These are phyloP conservation scores for Polyplosphaeria fusca DNA, from an alignment of 495 filamentous ascomycete genomes.

Conservation along the genomic window DNA sequence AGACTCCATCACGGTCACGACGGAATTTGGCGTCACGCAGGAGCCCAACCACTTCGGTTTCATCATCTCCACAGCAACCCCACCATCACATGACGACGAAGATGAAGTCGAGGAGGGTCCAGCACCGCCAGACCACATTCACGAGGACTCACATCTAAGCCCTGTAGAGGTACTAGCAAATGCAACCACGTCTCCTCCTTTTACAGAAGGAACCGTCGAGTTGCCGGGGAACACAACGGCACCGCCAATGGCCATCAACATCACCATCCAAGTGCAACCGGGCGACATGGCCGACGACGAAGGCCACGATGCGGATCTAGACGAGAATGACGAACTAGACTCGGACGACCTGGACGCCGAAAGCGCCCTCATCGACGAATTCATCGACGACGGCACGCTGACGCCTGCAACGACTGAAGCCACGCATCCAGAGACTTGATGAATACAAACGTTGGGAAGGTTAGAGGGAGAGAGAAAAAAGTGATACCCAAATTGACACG, in stretches of 20 bases:
- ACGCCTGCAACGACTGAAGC: constrained; percentile 5
- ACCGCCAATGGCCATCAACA: not conserved
- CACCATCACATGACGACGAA: not conserved
- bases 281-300: constrained; percentile 21
- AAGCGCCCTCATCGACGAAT: constrained; percentile 20
- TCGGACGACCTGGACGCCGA: constrained; percentile 20
- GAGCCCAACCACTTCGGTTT: constrained; percentile 19
- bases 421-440: no score
- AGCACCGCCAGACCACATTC: not conserved
- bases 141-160: no score
- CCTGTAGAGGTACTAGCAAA: not conserved
- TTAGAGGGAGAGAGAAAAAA: no score
- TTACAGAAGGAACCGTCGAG: no score
- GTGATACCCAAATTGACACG: not conserved
- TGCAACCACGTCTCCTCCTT: no score
- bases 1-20: constrained; percentile 28
- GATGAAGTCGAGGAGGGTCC: not conserved
- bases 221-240: not conserved
- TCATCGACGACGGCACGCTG: constrained; percentile 14
- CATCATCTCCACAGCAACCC: constrained; percentile 1
- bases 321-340: constrained; percentile 22
- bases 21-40: constrained; percentile 24
- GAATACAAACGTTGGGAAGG: no score
- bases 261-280: not conserved
- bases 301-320: constrained; percentile 13